Base-by-base conservation (phyloP, 768 basidiomycete genomes). In the Scleroderma citrinum region DNA sequence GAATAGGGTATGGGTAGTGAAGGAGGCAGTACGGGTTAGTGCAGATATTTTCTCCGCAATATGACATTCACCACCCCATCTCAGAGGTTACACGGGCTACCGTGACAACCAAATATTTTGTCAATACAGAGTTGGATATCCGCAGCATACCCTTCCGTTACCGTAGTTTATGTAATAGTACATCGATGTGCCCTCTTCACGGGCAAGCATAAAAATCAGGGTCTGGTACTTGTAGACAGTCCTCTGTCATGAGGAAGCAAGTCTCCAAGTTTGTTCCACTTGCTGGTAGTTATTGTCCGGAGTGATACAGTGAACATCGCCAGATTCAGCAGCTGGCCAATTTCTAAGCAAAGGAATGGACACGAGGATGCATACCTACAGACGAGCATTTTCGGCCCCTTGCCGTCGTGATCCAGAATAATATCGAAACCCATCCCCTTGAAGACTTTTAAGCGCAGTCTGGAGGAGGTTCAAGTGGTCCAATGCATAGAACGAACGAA, bases 341-440 rank as follows among this genome's bases (percentile, higher is more conserved):
- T 46, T 35, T 55, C 29, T 34, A 30, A 21, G 48, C 23, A 19
- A 2, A 40, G 17, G 20, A 13, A 7, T 19, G 37, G 31, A 13
- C 31, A 29, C 36, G 1, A 48, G 42, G 31, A 32, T 17, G 34
- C 24, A 19, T 16, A 78, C 85, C 62, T 59, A 88, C 86, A 71
- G 56, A 90, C 72, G 57, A 91, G 76, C 68, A 89, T 78, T 58
- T 83, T 87, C 12, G 63, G 55, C 23, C 78, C 56, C 14, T 66
- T 61, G 0, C 78, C 78, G 36, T 76, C 63, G 48, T 77, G 76
- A 50, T 80, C 76, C 16, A 78, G 52, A 36, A 89, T 66, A 4
- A 85, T 80, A 44, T 85, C 79, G 53, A 90, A 85, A 16, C 88
- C 88, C 35, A 90, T 65, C 8, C 79, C 80, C 59, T 80, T 84